A percentile compares a stretch with the other conserved stretches of the same genome.
phyloP scores from a whole-genome alignment of 2,329 filamentous ascomycete species.

The Aspergillus fijiensis region DNA sequence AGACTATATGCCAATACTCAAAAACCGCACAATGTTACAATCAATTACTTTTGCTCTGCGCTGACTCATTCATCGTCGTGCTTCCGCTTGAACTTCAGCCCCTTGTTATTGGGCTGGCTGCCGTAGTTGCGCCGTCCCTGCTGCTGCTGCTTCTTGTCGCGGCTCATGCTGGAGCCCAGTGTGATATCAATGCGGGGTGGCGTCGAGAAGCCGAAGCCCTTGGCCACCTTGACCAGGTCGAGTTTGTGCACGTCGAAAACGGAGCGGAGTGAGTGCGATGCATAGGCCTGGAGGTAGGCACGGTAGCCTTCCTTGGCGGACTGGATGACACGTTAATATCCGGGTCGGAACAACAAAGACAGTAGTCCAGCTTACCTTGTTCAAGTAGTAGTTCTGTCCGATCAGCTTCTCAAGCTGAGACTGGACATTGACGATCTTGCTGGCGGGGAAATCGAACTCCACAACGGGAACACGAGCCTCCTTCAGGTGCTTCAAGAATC shows the following conservation, averaged over 20 bases:
- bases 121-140: conserved; percentile 70
- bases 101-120: conserved; percentile 66
- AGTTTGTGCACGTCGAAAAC: conserved; percentile 82
- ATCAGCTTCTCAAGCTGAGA: conserved; percentile 93
- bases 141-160: conserved; percentile 64
- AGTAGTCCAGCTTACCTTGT: conserved; percentile 60
- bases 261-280: conserved; percentile 77
- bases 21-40: conserved; percentile 5
- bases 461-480: conserved; percentile 88
- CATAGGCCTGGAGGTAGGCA: conserved; percentile 92
- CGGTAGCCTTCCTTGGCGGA: conserved; percentile 73
- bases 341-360: background rate
- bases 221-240: conserved; percentile 79
- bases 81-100: conserved; percentile 55
- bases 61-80: conserved; percentile 25
- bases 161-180: conserved; percentile 72
- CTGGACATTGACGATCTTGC: conserved; percentile 88
- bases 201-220: conserved; percentile 75
- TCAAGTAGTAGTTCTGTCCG: conserved; percentile 92
- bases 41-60: conserved; percentile 7
- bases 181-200: conserved; percentile 78
- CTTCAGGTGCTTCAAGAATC: conserved; percentile 88
- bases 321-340: conserved; percentile 32
- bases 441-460: conserved; percentile 91
- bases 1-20: conserved; percentile 14